A percentile compares a stretch with the other conserved stretches of the same genome.
Conservation (phyloP, 805 yeast species). For the Candida railenensis region DNA sequence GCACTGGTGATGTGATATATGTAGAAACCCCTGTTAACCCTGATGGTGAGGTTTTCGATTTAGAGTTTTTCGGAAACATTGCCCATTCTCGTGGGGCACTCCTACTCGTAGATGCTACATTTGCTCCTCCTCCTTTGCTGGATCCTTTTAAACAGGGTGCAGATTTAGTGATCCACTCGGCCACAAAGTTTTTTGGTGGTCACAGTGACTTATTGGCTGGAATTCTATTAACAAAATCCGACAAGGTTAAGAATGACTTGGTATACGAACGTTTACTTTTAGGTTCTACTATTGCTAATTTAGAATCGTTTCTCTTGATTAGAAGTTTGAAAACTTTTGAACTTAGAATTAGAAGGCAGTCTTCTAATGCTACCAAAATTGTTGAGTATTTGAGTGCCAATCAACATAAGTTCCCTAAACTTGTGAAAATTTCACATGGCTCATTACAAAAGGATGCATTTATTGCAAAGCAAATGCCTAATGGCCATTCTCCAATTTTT, state of each 20-base stretch:
- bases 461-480: conserved; percentile 63
- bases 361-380: conserved; percentile 57
- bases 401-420: conserved; percentile 39
- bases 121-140: conserved; percentile 90
- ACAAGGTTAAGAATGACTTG: conserved; percentile 44
- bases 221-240: conserved; percentile 61
- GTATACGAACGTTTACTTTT: conserved; percentile 62
- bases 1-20: conserved; percentile 74
- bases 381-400: conserved; percentile 60
- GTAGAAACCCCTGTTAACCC: conserved; percentile 91
- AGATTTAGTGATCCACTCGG: conserved; percentile 89
- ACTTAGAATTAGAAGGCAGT: conserved; percentile 66
- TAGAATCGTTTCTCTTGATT: conserved; percentile 71
- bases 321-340: conserved; percentile 83
- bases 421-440: conserved; percentile 63
- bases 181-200: conserved; percentile 91
- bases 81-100: conserved; percentile 80
- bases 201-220: conserved; percentile 92
- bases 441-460: conserved; percentile 72
- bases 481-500: conserved; percentile 72
- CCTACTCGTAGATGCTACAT: conserved; percentile 77
- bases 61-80: conserved; percentile 57
- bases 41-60: conserved; percentile 63
- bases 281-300: conserved; percentile 77
- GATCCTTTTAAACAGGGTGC: conserved; percentile 82